Evolutionary conservation across 352 stramenopile species (phyloP).

Genomic region (Phytophthora brassicae): DNA sequence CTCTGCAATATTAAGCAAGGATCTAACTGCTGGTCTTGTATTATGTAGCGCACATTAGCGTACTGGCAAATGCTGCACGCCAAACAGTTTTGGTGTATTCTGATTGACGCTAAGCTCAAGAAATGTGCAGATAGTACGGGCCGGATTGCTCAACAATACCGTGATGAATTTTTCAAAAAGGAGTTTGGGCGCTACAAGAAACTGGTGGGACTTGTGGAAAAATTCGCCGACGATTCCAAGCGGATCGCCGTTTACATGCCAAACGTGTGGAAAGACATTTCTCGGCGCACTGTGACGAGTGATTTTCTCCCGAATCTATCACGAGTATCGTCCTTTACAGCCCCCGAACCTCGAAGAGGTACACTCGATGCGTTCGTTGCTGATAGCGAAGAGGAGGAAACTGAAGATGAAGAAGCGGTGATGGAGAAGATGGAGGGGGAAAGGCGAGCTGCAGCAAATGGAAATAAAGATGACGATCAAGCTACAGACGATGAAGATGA

Average conservation of each 20-base stretch:
- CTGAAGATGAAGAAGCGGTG: slow-evolving; percentile 43
- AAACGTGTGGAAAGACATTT: slow-evolving; percentile 75
- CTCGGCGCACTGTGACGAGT: slow-evolving; percentile 40
- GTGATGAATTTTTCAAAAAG: slow-evolving; percentile 50
- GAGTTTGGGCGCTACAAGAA: slow-evolving; percentile 82
- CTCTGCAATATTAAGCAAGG: background rate
- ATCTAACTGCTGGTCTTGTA: background rate
- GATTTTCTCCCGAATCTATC: slow-evolving; percentile 47
- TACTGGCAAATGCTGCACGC: slow-evolving; percentile 84
- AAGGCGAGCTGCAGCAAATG: slow-evolving; percentile 1
- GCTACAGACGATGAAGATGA: slow-evolving; percentile 27
- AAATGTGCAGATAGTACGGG: slow-evolving; percentile 41
- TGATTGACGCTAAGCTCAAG: slow-evolving; percentile 67
- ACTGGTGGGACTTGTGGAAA: slow-evolving; percentile 61
- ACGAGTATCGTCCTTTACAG: background rate
- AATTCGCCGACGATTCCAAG: slow-evolving; percentile 60
- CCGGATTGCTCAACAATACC: slow-evolving; percentile 43
- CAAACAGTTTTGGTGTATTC: slow-evolving; percentile 78
- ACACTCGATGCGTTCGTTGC: slow-evolving; percentile 61
- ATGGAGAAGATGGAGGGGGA: slow-evolving; percentile 38
- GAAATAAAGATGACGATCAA: slow-evolving; percentile 27
- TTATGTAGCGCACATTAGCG: slow-evolving; percentile 55
- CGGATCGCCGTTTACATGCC: slow-evolving; percentile 36
- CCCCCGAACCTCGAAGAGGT: slow-evolving; percentile 38
- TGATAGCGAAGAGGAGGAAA: slow-evolving; percentile 60